phyloP scores from a whole-genome alignment of 2,329 filamentous ascomycete species.

The Aspergillus texensis region DNA sequence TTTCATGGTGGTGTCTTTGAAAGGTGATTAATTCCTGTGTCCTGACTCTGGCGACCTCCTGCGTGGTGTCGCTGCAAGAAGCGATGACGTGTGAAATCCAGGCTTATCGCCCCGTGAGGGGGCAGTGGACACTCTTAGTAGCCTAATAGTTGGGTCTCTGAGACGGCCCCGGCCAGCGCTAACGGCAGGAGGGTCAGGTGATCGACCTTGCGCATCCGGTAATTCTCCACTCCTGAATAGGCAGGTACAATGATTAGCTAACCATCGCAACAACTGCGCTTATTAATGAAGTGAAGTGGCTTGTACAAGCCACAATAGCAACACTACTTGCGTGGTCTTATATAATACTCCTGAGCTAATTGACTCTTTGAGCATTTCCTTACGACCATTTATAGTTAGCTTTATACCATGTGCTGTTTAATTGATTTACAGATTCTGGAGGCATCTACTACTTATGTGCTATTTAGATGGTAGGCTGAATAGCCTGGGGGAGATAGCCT shows the following conservation, averaged over 20 bases:
- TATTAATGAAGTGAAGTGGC: too few relatives aligned
- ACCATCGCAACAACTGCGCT: too few relatives aligned
- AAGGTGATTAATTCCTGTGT: background rate
- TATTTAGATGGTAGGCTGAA: background rate
- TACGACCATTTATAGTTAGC: background rate
- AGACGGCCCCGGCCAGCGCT: conserved; percentile 1
- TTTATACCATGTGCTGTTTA: background rate
- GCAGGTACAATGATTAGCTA: background rate
- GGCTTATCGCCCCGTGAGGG: conserved; percentile 9
- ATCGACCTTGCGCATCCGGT: conserved; percentile 5
- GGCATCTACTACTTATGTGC: too few relatives aligned
- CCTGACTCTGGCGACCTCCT: background rate
- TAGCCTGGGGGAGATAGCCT: too few relatives aligned
- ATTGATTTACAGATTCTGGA: background rate
- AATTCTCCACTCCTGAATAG: conserved; percentile 1
- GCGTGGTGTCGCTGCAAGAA: background rate
- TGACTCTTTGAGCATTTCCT: background rate
- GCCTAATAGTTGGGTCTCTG: background rate
- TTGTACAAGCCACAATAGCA: too few relatives aligned
- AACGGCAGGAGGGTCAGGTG: conserved; percentile 5
- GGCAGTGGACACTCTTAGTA: conserved; percentile 6
- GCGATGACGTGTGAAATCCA: conserved; percentile 22
- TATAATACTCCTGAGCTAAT: too few relatives aligned
- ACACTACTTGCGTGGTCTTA: too few relatives aligned
- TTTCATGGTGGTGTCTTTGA: background rate